Base-by-base conservation (phyloP, 495 filamentous ascomycete genomes). In the Viridothelium virens region DNA sequence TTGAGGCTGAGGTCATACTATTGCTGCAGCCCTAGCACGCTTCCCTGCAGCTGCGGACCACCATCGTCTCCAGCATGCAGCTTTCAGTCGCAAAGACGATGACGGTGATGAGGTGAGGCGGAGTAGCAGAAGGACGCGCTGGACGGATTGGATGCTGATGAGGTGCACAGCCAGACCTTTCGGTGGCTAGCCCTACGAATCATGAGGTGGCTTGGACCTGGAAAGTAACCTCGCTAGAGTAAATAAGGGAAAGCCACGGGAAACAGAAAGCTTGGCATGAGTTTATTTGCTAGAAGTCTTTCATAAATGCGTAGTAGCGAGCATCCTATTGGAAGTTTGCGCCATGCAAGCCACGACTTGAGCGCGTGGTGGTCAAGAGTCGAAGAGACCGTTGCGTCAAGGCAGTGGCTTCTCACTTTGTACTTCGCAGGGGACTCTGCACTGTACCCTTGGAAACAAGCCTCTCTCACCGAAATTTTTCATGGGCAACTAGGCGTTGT, bases 71-170 rank as follows among this genome's bases (percentile, higher is more conserved):
- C 25, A 25, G 25, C 25, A 25, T 25, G 25, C 25, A 25, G 25
- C 25, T 25, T 25, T 25, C 25, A 25, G 25, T 25, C 25, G 25
- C 25, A 25, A 53, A 16, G 7, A 46, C 48, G 5, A 16, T 53
- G 18, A 59, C 25, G 53, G 18, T 59, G 53, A 59, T 59, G 53
- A 59, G 53, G 53, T 59, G 53, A 59, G 53, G 53, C 53, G 53
- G 53, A 33, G 31, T 18, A 59, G 53, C 25, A 33, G 53, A 33
- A 3, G 31, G 48, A 53, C 5, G 48, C 5, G 48, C 48, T 53
- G 48, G 48, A 53, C n/a, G 12, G 25, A 25, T 25, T 25, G 25
- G 25, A 25, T 25, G 25, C 25, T 25, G 25, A 25, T 25, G 25
- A 25, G 25, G 25, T 25, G 25, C 25, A 25, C 25, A 25, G 25